phyloP scores from a whole-genome alignment of 805 yeast species.

The Zygosaccharomyces lentus region DNA sequence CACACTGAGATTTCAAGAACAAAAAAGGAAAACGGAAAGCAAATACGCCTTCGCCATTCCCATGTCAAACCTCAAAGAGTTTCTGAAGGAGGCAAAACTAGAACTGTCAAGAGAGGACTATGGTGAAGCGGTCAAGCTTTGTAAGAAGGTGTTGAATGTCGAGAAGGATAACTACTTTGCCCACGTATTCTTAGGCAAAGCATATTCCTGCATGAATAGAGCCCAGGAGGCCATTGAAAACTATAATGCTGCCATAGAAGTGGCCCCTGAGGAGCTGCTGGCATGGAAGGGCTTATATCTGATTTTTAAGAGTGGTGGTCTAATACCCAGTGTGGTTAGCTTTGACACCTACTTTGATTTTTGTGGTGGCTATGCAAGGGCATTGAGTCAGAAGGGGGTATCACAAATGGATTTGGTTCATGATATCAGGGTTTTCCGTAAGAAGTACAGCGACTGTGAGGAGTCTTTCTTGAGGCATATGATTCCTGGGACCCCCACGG shows the following conservation, averaged over 20 bases:
- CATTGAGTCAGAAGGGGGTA: slow-evolving; percentile 41
- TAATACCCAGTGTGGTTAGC: slow-evolving; percentile 35
- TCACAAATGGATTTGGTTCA: slow-evolving; percentile 47
- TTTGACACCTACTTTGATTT: slow-evolving; percentile 43
- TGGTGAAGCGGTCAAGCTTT: slow-evolving; percentile 54
- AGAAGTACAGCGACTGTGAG: slow-evolving; percentile 37
- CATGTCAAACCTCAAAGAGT: slow-evolving; percentile 36
- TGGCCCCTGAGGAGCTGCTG: slow-evolving; percentile 48
- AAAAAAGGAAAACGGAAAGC: background rate
- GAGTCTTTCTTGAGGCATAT: slow-evolving; percentile 48
- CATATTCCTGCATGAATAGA: slow-evolving; percentile 44
- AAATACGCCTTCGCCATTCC: background rate
- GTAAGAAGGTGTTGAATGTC: slow-evolving; percentile 49
- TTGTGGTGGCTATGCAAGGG: slow-evolving; percentile 42
- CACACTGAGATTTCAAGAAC: background rate
- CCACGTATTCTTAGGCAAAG: slow-evolving; percentile 66
- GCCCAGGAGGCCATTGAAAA: slow-evolving; percentile 24
- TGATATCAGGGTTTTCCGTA: slow-evolving; percentile 45
- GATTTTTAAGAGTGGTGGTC: slow-evolving; percentile 31
- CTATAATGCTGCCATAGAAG: slow-evolving; percentile 46
- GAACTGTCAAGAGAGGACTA: slow-evolving; percentile 56
- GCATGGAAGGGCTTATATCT: slow-evolving; percentile 83
- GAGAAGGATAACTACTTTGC: slow-evolving; percentile 65
- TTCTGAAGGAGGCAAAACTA: slow-evolving; percentile 46
- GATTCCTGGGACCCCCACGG: slow-evolving; percentile 54